These are phyloP conservation scores for Scedosporium aurantiacum DNA, from an alignment of 2,329 filamentous ascomycete genomes.

Conservation along the genomic window DNA sequence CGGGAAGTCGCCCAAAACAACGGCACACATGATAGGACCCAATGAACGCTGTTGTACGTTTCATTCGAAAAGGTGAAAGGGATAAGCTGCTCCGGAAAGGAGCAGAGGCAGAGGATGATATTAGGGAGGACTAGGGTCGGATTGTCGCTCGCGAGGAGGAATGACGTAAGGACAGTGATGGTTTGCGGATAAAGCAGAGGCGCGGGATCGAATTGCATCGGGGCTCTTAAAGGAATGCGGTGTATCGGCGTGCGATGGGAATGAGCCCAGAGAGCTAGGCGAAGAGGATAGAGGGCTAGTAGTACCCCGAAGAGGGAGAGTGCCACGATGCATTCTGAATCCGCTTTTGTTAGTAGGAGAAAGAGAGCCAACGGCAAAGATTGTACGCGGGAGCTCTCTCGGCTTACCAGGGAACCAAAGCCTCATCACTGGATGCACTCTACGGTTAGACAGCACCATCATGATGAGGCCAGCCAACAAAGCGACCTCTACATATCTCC, in stretches of 20 bases:
- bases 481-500: constrained; percentile 40
- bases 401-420: constrained; percentile 38
- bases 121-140: constrained; percentile 60
- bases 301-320: constrained; percentile 27
- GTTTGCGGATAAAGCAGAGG: constrained; percentile 77
- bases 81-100: constrained; percentile 62
- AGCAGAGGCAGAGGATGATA: constrained; percentile 67
- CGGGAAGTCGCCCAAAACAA: constrained; percentile 26
- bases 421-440: constrained; percentile 32
- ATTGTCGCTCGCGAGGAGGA: constrained; percentile 57
- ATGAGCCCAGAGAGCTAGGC: constrained; percentile 41
- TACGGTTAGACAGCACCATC: constrained; percentile 34
- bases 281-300: constrained; percentile 45
- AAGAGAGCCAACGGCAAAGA: neutral
- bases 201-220: constrained; percentile 77
- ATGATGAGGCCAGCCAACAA: constrained; percentile 38
- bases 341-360: constrained; percentile 8
- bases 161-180: constrained; percentile 64
- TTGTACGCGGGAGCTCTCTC: too few relatives aligned
- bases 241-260: constrained; percentile 25
- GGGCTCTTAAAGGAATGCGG: constrained; percentile 41
- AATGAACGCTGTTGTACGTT: constrained; percentile 60
- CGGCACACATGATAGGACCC: constrained; percentile 64
- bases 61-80: constrained; percentile 48
- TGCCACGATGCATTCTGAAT: constrained; percentile 30